phyloP scores from a whole-genome alignment of 2,329 filamentous ascomycete genomes.

The Phialophora chinensis region DNA sequence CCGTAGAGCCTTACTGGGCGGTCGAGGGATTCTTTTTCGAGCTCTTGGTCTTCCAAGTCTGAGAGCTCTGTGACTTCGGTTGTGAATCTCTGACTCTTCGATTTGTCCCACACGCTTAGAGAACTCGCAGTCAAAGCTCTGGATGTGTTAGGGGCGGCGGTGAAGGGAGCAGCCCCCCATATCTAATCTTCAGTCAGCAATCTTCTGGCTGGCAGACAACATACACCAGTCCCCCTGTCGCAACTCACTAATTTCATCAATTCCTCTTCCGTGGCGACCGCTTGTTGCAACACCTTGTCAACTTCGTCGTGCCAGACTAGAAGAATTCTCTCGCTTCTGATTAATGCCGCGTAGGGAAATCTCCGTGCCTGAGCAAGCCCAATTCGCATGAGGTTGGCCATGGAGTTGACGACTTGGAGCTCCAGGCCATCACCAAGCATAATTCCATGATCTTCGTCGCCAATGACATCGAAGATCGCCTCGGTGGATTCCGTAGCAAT shows the following conservation, averaged over 20 bases:
- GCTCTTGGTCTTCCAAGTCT: slow-evolving; percentile 31
- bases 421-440: slow-evolving; percentile 51
- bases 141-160: slow-evolving; percentile 24
- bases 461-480: slow-evolving; percentile 33
- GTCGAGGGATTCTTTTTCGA: slow-evolving; percentile 33
- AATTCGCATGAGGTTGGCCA: slow-evolving; percentile 48
- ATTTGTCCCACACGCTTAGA: slow-evolving; percentile 30
- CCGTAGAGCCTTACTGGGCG: slow-evolving; percentile 30
- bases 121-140: slow-evolving; percentile 32
- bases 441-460: slow-evolving; percentile 54
- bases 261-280: slow-evolving; percentile 37
- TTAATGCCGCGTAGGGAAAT: slow-evolving; percentile 53
- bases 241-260: slow-evolving; percentile 31
- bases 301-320: slow-evolving; percentile 55
- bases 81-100: slow-evolving; percentile 27
- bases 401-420: slow-evolving; percentile 54
- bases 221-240: slow-evolving; percentile 28
- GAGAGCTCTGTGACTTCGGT: slow-evolving; percentile 31
- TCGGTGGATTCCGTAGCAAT: slow-evolving; percentile 46
- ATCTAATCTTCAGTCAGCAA: slow-evolving; percentile 29
- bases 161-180: slow-evolving; percentile 27
- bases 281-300: slow-evolving; percentile 50
- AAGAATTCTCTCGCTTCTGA: slow-evolving; percentile 50
- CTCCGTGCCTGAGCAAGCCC: slow-evolving; percentile 50
- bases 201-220: slow-evolving; percentile 30